phyloP scores from a whole-genome alignment of 1,284 basidiomycete genomes.

The Hemileia vastatrix region DNA sequence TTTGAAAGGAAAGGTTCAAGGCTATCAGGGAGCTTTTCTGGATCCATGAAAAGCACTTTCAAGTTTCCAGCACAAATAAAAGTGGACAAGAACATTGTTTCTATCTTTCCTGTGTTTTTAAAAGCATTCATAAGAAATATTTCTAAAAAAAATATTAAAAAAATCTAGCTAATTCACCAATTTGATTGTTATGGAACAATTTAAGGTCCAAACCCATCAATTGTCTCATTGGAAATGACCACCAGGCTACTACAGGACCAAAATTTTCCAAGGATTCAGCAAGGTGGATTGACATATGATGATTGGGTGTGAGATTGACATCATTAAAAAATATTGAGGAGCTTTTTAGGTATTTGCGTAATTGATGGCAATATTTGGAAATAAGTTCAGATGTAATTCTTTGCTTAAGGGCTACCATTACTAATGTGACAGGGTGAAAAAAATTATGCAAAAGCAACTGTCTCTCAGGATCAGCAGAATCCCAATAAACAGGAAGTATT shows the following conservation, averaged over 20 bases:
- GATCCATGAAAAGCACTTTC: no score
- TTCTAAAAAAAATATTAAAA: no score
- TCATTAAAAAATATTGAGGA: neutral
- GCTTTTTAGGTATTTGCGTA: neutral
- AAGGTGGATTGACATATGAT: slow-evolving; percentile 12
- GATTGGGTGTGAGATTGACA: neutral
- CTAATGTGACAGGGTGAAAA: neutral
- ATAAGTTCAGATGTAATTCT: neutral
- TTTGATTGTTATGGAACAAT: no score
- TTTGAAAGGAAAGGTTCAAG: no score
- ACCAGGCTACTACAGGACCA: neutral
- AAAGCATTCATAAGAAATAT: no score
- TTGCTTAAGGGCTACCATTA: neutral
- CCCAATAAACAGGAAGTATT: neutral
- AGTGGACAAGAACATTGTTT: no score
- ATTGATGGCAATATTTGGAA: neutral
- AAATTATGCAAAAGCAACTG: slow-evolving; percentile 4
- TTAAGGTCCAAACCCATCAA: no score
- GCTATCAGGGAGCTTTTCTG: no score
- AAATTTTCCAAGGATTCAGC: slow-evolving; percentile 5
- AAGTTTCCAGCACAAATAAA: no score
- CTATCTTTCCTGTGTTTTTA: no score
- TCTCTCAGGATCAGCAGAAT: neutral
- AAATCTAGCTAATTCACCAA: no score
- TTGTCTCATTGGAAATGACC: slow-evolving; percentile 3